Evolutionary conservation across 176 grass and related monocot species (phyloP).

Genomic region (Saccharum spontaneum): DNA sequence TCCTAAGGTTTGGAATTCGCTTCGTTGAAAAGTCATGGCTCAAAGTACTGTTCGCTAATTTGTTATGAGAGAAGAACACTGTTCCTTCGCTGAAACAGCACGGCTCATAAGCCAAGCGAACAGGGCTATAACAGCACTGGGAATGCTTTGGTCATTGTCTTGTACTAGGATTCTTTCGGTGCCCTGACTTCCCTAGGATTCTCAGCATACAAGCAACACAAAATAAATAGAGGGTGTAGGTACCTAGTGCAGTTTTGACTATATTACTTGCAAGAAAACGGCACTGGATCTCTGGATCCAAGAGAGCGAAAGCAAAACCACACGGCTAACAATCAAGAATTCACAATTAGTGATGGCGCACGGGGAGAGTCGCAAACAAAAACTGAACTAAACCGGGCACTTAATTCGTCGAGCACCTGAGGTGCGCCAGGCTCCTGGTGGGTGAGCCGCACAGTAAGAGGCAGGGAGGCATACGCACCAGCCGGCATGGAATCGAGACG

Average conservation of each 20-base stretch:
- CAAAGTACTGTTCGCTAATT: no score
- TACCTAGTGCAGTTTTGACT: background rate
- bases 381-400: background rate
- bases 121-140: background rate
- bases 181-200: no score
- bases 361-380: background rate
- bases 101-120: background rate
- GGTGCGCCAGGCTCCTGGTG: background rate
- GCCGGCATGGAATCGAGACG: background rate
- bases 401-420: constrained; percentile 24
- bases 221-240: background rate
- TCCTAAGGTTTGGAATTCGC: background rate
- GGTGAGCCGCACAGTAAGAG: background rate
- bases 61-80: no score
- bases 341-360: background rate
- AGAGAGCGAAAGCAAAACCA: background rate
- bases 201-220: background rate
- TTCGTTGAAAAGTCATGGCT: no score
- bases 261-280: background rate
- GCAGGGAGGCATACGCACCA: background rate
- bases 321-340: background rate
- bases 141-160: background rate
- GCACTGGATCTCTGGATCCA: background rate
- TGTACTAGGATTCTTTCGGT: no score
- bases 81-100: no score